Evolutionary conservation across 2,329 filamentous ascomycete species (phyloP).

Genomic region (Aureobasidium pullulans): DNA sequence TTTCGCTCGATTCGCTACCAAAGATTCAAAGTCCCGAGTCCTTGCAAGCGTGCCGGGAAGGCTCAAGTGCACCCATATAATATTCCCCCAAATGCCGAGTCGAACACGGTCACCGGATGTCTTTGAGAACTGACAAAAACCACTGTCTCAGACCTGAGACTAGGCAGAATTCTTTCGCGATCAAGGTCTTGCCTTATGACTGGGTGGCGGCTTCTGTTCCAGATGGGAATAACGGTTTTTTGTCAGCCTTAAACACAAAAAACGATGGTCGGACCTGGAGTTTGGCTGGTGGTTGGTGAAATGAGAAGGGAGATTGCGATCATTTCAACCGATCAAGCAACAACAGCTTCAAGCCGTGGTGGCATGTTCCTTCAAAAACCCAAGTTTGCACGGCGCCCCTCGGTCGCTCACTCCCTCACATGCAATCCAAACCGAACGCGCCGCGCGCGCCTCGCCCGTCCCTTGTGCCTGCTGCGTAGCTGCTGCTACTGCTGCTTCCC

Average conservation of each 20-base stretch:
- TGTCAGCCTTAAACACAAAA: slow-evolving; percentile 15
- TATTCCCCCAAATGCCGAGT: slow-evolving; percentile 9
- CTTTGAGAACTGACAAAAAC: slow-evolving; percentile 10
- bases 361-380: slow-evolving; percentile 4
- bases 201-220: slow-evolving; percentile 14
- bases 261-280: slow-evolving; percentile 12
- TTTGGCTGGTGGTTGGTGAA: slow-evolving; percentile 14
- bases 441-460: background rate
- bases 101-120: slow-evolving; percentile 10
- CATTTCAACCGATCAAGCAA: slow-evolving; percentile 6
- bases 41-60: slow-evolving; percentile 14
- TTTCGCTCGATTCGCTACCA: slow-evolving; percentile 14
- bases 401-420: slow-evolving; percentile 3
- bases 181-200: slow-evolving; percentile 14
- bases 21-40: slow-evolving; percentile 10
- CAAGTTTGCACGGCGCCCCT: background rate
- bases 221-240: slow-evolving; percentile 15
- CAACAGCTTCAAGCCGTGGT: slow-evolving; percentile 6
- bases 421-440: slow-evolving; percentile 8
- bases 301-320: slow-evolving; percentile 15
- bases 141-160: slow-evolving; percentile 15
- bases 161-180: slow-evolving; percentile 9
- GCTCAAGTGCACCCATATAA: slow-evolving; percentile 14
- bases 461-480: background rate
- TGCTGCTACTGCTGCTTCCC: background rate